Conservation (phyloP, 2,329 filamentous ascomycete species). For the Emericellopsis atlantica region DNA sequence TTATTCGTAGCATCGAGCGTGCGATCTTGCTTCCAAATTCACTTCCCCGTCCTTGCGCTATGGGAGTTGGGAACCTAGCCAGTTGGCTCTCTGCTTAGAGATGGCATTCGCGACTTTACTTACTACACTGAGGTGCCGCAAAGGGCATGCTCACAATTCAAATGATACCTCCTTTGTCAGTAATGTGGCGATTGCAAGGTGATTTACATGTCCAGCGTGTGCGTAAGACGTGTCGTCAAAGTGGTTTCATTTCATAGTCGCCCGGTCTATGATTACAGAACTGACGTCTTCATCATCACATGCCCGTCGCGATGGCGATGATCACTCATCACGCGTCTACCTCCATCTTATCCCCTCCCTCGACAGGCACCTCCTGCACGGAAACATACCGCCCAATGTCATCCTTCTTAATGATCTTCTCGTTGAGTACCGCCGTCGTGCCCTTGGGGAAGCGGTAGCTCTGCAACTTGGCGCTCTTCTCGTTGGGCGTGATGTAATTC, state of each 20-base stretch:
- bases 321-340: constrained; percentile 36
- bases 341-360: constrained; percentile 58
- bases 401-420: constrained; percentile 90
- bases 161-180: too few relatives aligned
- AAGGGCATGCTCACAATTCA: too few relatives aligned
- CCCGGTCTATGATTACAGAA: too few relatives aligned
- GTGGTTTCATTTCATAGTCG: too few relatives aligned
- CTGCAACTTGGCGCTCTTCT: constrained; percentile 79
- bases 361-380: constrained; percentile 69
- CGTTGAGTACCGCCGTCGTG: constrained; percentile 90
- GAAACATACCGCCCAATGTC: constrained; percentile 91
- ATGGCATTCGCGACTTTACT: neutral
- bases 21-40: neutral
- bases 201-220: too few relatives aligned
- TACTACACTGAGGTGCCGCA: neutral
- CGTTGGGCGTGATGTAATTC: constrained; percentile 88
- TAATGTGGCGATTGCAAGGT: too few relatives aligned
- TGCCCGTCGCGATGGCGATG: too few relatives aligned
- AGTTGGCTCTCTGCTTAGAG: neutral
- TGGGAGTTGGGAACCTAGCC: neutral
- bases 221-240: too few relatives aligned
- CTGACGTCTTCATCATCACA: too few relatives aligned
- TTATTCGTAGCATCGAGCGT: constrained; percentile 1
- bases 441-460: constrained; percentile 85
- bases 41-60: neutral